These are phyloP conservation scores for Rhinocladiella similis DNA, from an alignment of 2,329 filamentous ascomycete species.

Conservation along the genomic window DNA sequence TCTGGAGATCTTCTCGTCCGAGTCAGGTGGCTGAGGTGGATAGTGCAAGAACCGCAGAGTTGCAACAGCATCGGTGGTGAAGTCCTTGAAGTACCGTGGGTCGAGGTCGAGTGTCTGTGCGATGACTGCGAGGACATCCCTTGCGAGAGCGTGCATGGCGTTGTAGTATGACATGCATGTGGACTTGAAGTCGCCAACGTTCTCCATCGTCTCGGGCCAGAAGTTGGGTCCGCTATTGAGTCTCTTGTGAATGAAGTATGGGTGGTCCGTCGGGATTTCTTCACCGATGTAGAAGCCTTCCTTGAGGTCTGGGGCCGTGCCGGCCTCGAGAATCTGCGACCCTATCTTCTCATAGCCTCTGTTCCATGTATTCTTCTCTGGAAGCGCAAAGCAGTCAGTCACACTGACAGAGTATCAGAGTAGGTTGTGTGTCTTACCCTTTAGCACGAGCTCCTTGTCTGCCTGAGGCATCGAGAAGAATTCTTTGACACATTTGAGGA, in stretches of 20 bases:
- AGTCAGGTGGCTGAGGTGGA: conserved; percentile 40
- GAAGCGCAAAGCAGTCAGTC: not conserved
- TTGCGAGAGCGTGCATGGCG: conserved; percentile 22
- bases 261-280: conserved; percentile 24
- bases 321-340: conserved; percentile 32
- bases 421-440: conserved; percentile 33
- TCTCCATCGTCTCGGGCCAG: conserved; percentile 18
- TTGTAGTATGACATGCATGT: conserved; percentile 30
- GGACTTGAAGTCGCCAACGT: conserved; percentile 41
- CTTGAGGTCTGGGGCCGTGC: conserved; percentile 29
- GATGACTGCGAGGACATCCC: conserved; percentile 21
- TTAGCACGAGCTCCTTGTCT: conserved; percentile 42
- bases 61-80: conserved; percentile 46
- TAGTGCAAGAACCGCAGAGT: conserved; percentile 53
- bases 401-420: not conserved
- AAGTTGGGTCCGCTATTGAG: conserved; percentile 30
- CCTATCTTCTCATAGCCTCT: conserved; percentile 33
- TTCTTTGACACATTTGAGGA: conserved; percentile 44
- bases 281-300: conserved; percentile 32
- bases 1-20: conserved; percentile 18
- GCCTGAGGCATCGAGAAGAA: conserved; percentile 51
- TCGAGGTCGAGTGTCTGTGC: conserved; percentile 29
- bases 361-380: conserved; percentile 36
- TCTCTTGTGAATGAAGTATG: conserved; percentile 21
- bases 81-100: conserved; percentile 40